phyloP scores from a whole-genome alignment of 2,329 filamentous ascomycete species.

The Colletotrichum abscissum region DNA sequence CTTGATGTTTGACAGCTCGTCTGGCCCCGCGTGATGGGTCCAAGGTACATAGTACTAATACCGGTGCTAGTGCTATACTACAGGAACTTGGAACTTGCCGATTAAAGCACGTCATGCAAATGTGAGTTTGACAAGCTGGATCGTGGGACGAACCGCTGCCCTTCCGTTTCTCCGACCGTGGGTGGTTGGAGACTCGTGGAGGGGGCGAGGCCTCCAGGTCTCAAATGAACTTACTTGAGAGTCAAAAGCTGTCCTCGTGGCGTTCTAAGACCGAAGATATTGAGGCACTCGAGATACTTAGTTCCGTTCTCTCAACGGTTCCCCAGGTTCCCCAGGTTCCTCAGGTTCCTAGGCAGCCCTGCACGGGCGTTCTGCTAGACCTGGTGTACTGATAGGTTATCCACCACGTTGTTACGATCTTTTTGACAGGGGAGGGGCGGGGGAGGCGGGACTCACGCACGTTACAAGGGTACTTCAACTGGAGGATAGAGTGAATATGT shows the following conservation, averaged over 20 bases:
- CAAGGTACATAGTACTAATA: neutral
- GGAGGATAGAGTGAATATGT: too few species aligned
- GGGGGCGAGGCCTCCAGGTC: neutral
- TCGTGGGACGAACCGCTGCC: neutral
- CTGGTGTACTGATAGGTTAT: neutral
- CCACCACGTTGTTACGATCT: neutral
- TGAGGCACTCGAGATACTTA: neutral
- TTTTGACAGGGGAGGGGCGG: neutral
- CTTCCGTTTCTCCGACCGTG: constrained; percentile 6
- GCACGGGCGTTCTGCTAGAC: neutral
- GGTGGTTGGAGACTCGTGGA: neutral
- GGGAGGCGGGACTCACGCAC: too few species aligned
- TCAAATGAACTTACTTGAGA: neutral
- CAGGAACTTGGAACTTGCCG: neutral
- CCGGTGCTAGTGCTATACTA: too few species aligned
- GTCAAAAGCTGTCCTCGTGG: neutral
- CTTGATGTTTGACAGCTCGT: neutral
- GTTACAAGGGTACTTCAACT: too few species aligned
- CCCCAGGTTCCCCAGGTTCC: too few species aligned
- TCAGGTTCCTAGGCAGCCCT: too few species aligned
- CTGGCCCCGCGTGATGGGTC: neutral
- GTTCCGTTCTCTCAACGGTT: too few species aligned
- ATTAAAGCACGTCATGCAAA: constrained; percentile 2
- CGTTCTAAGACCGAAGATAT: neutral
- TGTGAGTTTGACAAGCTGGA: neutral